Base-by-base conservation (phyloP, 1,284 basidiomycete genomes). In the Cystobasidium pallidum region DNA sequence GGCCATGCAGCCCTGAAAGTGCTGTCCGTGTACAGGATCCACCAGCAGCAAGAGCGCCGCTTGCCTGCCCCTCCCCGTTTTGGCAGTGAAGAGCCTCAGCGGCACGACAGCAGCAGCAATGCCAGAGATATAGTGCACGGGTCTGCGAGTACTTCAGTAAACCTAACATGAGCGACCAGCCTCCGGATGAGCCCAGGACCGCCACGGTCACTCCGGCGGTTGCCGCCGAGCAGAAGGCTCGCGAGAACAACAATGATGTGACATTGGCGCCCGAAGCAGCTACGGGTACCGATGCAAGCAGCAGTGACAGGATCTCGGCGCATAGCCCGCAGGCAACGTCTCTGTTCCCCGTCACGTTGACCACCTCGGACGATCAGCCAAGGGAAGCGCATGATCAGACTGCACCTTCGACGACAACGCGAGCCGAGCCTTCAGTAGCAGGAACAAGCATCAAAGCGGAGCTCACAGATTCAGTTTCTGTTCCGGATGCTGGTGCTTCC, bases 351-450 rank as follows among this genome's bases (percentile, higher is more conserved):
- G 28, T 17, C 10, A 21, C 30, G 13, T 21, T n/a, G 19, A 57
- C 28, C 10, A 15, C 30, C 30, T 21, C 32, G 32, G 36, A 36
- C 8, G 32, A 21, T 19, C 54, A 57, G 54, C 32, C 54, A 57
- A 36, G 54, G n/a, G 30, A 57, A 57, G 28, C 32, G 54, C 54
- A 57, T 57, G 54, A 57, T 57, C 54, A 57, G 32, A 30, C 54
- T 34, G 54, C 54, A 57, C 1, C 54, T 57, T 36, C 19, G 32
- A 32, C 54, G 26, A 57, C 54, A 57, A 34, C 30, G n/a, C 54
- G 36, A 34, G 30, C 54, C 30, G 54, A 57, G 54, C 6, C 54
- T 19, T 19, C 54, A 17, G 21, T 17, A 34, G 32, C 30, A 21
- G 7, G 10, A n/a, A 21, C 30, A 57, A 57, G 30, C 30, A 21